These are phyloP conservation scores for Sequoiadendron giganteum DNA, from an alignment of 75 land plant genomes.

Conservation along the genomic window DNA sequence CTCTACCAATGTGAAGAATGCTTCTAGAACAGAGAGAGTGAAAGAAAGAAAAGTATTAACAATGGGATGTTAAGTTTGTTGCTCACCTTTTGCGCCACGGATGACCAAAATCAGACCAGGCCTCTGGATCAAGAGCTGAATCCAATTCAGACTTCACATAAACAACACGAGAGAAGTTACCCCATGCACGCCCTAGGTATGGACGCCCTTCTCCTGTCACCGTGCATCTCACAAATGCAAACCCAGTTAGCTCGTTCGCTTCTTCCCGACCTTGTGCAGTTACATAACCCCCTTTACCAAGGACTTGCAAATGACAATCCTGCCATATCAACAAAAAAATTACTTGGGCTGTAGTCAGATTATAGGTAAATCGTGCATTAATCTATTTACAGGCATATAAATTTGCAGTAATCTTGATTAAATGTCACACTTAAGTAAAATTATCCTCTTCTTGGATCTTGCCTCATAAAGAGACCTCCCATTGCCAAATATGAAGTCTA, in stretches of 20 bases:
- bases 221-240: conserved; percentile 38
- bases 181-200: conserved; percentile 45
- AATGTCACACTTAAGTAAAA: neutral
- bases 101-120: conserved; percentile 18
- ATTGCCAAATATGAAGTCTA: conserved; percentile 36
- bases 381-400: neutral
- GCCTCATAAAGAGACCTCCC: conserved; percentile 33
- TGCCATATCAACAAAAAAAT: neutral
- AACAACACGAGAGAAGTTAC: conserved; percentile 36
- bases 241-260: conserved; percentile 25
- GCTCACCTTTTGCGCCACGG: conserved; percentile 20
- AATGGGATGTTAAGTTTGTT: too few species aligned
- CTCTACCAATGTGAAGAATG: neutral
- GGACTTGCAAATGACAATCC: neutral
- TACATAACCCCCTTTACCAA: conserved; percentile 15
- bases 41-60: neutral
- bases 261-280: conserved; percentile 23
- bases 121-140: conserved; percentile 16
- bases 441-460: neutral
- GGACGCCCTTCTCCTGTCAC: conserved; percentile 26
- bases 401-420: neutral
- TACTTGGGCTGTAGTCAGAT: too few species aligned
- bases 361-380: too few species aligned
- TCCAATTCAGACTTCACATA: conserved; percentile 23
- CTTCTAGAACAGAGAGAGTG: neutral